Evolutionary conservation across 371 early-diverging fungal species (phyloP).

Genomic region (Choanephora cucurbitarum): DNA sequence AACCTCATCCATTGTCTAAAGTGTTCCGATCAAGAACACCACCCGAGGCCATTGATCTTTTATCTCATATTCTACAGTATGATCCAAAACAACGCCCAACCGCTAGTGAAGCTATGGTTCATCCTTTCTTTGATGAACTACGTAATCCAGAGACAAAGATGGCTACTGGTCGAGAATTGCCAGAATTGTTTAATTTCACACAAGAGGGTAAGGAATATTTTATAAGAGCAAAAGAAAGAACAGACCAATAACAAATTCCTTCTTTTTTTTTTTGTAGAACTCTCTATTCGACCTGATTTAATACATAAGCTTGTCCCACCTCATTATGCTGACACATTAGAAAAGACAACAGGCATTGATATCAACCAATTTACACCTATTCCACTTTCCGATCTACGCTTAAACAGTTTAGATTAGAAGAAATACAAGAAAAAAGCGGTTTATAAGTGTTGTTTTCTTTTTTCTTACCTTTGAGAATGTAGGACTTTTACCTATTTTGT

Average conservation of each 20-base stretch:
- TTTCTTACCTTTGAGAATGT: no score
- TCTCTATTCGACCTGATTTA: constrained; percentile 57
- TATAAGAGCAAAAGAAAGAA: no score
- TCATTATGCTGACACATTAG: constrained; percentile 56
- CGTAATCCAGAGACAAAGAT: constrained; percentile 81
- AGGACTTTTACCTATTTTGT: no score
- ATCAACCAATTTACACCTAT: constrained; percentile 42
- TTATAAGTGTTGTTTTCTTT: no score
- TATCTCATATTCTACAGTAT: constrained; percentile 91
- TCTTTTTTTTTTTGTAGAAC: constrained; percentile 26
- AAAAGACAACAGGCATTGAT: constrained; percentile 43
- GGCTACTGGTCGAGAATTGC: constrained; percentile 79
- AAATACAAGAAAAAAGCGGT: neutral
- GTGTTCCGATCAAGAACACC: constrained; percentile 82
- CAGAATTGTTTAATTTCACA: constrained; percentile 89
- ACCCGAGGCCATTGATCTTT: constrained; percentile 85
- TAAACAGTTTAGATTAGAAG: constrained; percentile 9
- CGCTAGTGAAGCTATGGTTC: constrained; percentile 91
- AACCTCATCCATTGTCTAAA: constrained; percentile 84
- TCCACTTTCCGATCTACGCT: constrained; percentile 29
- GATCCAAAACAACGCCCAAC: constrained; percentile 89
- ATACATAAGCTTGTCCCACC: constrained; percentile 66
- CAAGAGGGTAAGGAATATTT: constrained; percentile 60
- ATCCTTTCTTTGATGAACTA: constrained; percentile 96
- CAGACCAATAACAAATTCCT: no score